Evolutionary conservation across 2,329 filamentous ascomycete genomes (phyloP), one percentile per base, ranked within the genome.

Genomic region (Coniella lustricola): DNA sequence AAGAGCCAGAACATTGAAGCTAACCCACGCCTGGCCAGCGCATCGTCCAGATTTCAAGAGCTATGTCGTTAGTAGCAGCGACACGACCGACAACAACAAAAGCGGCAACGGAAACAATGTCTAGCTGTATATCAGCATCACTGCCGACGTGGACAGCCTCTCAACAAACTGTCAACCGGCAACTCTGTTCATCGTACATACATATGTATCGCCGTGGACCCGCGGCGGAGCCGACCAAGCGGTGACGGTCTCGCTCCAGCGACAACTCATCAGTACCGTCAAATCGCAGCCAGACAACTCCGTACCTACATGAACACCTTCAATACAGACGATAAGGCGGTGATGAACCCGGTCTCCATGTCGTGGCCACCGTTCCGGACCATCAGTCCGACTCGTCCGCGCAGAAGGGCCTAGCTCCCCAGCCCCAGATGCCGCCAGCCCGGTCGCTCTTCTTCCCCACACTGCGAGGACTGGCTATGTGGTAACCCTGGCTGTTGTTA

Each of bases 211-310:
- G 38, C n/a, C 22, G 34, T 20, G 18, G 22, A 20, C 32, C 25
- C 20, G n/a, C 44, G 44, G 44, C 44, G 44, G 35, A 31, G 44
- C 44, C 44, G 44, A 46, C 32, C 33, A 35, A 39, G 44, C 44
- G 44, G 44, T 34, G 36, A 46, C 36, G 25, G 44, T 22, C 21
- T 17, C 16, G 17, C 13, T 35, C 22, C 21, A 29, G 13, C n/a
- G 44, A 33, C 25, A 33, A 39, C 18, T 45, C 42, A 46, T 37
- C 42, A 49, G n/a, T n/a, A 36, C 34, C 34, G 9, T 8, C 4
- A 12, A 16, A 25, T 12, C 18, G 22, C 22, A 39, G 7, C 16
- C 18, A 38, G 36, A 22, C 20, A 22, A 7, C 22, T 18, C n/a
- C 10, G 36, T 21, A 14, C 36, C 9, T 25, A 3, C 9, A 8